Base-by-base conservation (phyloP, 305 asterid species). In the Solanum chacoense region DNA sequence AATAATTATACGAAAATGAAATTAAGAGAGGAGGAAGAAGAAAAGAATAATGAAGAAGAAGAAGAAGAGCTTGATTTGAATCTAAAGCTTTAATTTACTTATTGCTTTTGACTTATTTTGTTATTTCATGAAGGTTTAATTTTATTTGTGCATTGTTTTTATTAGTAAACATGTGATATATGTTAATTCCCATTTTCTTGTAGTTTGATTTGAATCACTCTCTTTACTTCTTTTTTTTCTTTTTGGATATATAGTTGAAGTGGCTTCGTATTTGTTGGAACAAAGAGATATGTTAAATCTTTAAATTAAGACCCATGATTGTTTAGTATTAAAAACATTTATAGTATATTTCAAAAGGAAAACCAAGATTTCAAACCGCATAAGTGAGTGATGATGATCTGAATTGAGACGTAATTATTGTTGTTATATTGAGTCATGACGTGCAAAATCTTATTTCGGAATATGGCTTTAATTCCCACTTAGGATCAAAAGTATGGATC, bases 1-100 rank as follows among this genome's bases (percentile, higher is more conserved):
- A 93, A 18, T 87, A 92, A 28, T 90, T 63, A 34, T 1, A 40
- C 7, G 37, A 92, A 89, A 84, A 87, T 36, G 22, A 72, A 31
- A 42, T 84, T 88, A 55, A 26, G 88, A 13, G 69, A 40, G 77
- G 83, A 38, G 11, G 11, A 86, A 13, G 67, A 4, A 80, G 12
- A 40, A 12, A 73, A 37, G 65, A 77, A 88, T 2, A 87, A 88
- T 50, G 91, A 86, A 40, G 91, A 86, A 55, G 85, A 18, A 37
- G 84, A 24, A 37, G 88, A 88, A 1, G 94, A 92, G 31, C 92
- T 94, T 71, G 95, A 95, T 94, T 90, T 95, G 91, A 90, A 90
- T 88, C 94, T 95, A 13, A 95, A 90, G 94, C 95, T 95, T 40
- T 95, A 86, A 91, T 85, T 87, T 11, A 65, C 42, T 78, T 74